Evolutionary conservation across 305 asterid species (phyloP).

Genomic region (Fraxinus velutina): DNA sequence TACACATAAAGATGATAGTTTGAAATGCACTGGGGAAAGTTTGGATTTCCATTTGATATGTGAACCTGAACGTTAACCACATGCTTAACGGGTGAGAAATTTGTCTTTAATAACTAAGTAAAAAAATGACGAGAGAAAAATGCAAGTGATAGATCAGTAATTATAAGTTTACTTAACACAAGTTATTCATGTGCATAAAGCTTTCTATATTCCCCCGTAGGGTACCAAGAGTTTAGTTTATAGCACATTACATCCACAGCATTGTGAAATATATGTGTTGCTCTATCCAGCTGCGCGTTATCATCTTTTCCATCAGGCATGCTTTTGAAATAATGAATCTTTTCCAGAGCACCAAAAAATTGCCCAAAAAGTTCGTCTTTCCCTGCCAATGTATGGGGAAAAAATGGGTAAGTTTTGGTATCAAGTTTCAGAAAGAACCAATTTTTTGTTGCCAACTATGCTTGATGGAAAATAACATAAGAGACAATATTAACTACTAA

Average conservation of each 20-base stretch:
- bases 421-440: neutral
- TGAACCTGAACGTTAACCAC: neutral
- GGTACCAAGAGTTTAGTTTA: constrained; percentile 4
- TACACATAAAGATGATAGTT: neutral
- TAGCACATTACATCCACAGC: constrained; percentile 56
- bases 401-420: neutral
- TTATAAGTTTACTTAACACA: neutral
- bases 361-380: constrained; percentile 79
- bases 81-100: neutral
- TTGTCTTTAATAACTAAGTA: neutral
- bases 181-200: neutral
- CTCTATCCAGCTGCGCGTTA: constrained; percentile 66
- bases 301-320: constrained; percentile 70
- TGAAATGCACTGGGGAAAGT: neutral
- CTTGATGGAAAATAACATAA: neutral
- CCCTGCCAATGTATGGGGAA: constrained; percentile 34
- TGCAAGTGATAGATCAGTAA: neutral
- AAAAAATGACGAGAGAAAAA: neutral
- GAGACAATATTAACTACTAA: neutral
- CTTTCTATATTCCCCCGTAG: neutral
- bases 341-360: constrained; percentile 72
- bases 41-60: neutral
- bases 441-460: neutral
- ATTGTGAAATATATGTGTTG: constrained; percentile 47
- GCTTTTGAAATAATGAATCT: constrained; percentile 55